phyloP scores from a whole-genome alignment of 1,284 basidiomycete genomes.

The Cutaneotrichosporon sp. region DNA sequence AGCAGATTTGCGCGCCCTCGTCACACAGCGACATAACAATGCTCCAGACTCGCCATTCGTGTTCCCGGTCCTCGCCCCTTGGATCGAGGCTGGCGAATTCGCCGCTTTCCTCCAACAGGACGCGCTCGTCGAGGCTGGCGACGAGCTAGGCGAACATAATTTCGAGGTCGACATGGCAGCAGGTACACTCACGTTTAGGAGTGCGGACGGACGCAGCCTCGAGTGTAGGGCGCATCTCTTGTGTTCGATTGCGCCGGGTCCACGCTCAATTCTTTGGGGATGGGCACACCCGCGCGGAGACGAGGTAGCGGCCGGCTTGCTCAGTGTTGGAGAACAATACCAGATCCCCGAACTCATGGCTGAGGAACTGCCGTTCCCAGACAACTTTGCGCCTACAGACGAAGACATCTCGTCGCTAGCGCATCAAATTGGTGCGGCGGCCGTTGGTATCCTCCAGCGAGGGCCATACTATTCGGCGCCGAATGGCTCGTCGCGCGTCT shows the following conservation, averaged over 20 bases:
- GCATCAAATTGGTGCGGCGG: constrained; percentile 14
- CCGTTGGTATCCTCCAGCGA: constrained; percentile 1
- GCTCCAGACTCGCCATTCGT: background rate
- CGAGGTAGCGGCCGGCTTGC: background rate
- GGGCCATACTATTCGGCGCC: constrained; percentile 16
- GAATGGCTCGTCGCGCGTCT: constrained; percentile 3
- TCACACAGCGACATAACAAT: background rate
- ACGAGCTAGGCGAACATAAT: constrained; percentile 8
- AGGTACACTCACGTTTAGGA: constrained; percentile 3
- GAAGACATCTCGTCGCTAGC: constrained; percentile 11
- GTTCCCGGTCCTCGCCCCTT: constrained; percentile 2
- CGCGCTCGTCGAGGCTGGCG: constrained; percentile 2
- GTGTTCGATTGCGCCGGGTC: constrained; percentile 10
- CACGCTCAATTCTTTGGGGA: constrained; percentile 14
- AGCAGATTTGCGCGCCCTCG: background rate
- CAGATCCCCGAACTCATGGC: background rate
- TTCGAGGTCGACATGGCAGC: constrained; percentile 10
- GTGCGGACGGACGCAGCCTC: background rate
- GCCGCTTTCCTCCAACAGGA: constrained; percentile 8
- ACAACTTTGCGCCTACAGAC: background rate
- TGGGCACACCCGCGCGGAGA: constrained; percentile 17
- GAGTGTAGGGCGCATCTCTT: constrained; percentile 8
- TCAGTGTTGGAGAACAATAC: background rate
- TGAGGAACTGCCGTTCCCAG: constrained; percentile 15
- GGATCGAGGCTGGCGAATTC: constrained; percentile 6